These are phyloP conservation scores for Trichophyton schoenleinii DNA, from an alignment of 2,329 filamentous ascomycete genomes.

Conservation along the genomic window DNA sequence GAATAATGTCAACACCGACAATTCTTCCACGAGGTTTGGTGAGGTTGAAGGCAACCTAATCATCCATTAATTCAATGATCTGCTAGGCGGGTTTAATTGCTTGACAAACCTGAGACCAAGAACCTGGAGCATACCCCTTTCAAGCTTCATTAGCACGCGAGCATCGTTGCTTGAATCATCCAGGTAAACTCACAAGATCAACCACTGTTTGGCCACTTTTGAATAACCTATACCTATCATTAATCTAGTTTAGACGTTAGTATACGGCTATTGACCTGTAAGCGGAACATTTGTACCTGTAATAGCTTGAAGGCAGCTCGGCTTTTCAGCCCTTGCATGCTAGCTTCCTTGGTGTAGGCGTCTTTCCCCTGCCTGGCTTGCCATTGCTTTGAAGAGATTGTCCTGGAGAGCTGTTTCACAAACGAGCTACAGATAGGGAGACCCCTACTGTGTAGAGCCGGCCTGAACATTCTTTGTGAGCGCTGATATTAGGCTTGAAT, in stretches of 20 bases:
- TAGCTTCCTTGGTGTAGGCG: conserved; percentile 59
- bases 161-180: neutral
- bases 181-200: conserved; percentile 52
- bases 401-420: neutral
- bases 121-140: conserved; percentile 42
- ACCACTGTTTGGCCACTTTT: conserved; percentile 70
- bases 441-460: neutral
- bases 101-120: conserved; percentile 43
- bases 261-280: neutral
- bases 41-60: conserved; percentile 64
- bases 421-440: neutral
- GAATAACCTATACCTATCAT: conserved; percentile 70
- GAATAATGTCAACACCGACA: conserved; percentile 87
- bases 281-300: conserved; percentile 44
- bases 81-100: neutral
- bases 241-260: conserved; percentile 46
- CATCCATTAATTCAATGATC: neutral
- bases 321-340: conserved; percentile 69
- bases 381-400: conserved; percentile 61
- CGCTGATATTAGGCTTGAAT: neutral
- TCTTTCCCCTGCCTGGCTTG: conserved; percentile 66
- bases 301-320: conserved; percentile 88
- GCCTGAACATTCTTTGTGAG: neutral
- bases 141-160: conserved; percentile 4
- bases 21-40: conserved; percentile 67